phyloP scores from a whole-genome alignment of 1,139 yeast genomes.

The Meyerozyma carpophila region DNA sequence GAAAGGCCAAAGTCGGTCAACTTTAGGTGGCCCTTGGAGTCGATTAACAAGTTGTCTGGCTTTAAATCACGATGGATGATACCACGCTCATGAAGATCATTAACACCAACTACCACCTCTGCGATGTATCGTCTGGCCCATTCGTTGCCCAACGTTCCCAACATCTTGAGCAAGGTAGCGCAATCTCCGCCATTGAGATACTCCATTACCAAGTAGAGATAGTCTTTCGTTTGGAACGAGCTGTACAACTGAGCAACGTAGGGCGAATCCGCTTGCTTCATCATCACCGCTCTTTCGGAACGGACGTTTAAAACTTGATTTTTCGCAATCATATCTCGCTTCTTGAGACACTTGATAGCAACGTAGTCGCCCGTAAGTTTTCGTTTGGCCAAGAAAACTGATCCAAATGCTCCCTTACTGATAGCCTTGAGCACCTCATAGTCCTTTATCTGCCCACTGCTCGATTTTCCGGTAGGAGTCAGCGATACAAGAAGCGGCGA shows the following conservation, averaged over 20 bases:
- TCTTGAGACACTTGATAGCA: constrained; percentile 91
- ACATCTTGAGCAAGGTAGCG: constrained; percentile 74
- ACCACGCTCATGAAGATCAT: constrained; percentile 81
- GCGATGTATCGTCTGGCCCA: constrained; percentile 89
- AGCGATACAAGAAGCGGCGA: constrained; percentile 77
- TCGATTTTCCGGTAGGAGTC: constrained; percentile 43
- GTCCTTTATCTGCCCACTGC: constrained; percentile 71
- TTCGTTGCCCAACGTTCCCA: constrained; percentile 76
- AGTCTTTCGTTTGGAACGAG: constrained; percentile 85
- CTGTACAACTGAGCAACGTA: constrained; percentile 87
- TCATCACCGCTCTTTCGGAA: constrained; percentile 94
- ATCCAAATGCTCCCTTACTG: constrained; percentile 96
- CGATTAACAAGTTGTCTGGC: constrained; percentile 90
- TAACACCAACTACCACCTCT: constrained; percentile 86
- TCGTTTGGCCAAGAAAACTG: constrained; percentile 81
- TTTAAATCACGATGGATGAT: constrained; percentile 92
- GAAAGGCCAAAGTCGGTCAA: constrained; percentile 94
- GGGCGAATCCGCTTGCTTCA: constrained; percentile 93
- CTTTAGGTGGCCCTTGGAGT: constrained; percentile 80
- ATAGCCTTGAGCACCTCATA: constrained; percentile 90
- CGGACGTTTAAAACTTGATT: constrained; percentile 93
- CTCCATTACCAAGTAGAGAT: constrained; percentile 91
- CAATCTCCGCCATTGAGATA: constrained; percentile 95
- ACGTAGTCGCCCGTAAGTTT: constrained; percentile 89
- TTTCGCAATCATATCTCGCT: constrained; percentile 94